Conservation (phyloP, 192 early-diverging fungal species). For the Coemansia sp. region DNA sequence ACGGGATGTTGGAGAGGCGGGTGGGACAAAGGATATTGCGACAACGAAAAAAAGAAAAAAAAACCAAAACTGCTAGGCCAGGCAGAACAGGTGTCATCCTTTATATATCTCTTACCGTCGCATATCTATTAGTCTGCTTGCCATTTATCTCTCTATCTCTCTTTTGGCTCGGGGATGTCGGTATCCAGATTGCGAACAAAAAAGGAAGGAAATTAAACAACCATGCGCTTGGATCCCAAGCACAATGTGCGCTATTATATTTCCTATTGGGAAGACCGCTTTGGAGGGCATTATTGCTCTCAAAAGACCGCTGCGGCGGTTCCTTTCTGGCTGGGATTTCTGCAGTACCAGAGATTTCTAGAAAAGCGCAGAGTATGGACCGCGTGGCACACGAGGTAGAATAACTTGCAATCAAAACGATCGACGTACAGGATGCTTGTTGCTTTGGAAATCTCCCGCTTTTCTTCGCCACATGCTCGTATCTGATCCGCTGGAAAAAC, state of each 20-base stretch:
- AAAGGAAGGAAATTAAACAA: constrained; percentile 35
- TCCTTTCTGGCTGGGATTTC: not conserved
- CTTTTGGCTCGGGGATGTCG: not conserved
- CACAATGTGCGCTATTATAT: constrained; percentile 4
- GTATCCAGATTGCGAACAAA: not conserved
- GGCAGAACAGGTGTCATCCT: not conserved
- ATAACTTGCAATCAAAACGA: not conserved
- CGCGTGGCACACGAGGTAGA: constrained; percentile 1
- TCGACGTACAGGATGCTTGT: too few relatives aligned
- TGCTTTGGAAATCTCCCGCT: too few relatives aligned
- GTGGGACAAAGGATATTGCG: too few relatives aligned
- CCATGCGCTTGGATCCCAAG: constrained; percentile 14
- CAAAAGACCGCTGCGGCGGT: not conserved
- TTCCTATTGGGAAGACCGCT: not conserved
- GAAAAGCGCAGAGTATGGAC: not conserved
- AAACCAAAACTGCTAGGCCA: too few relatives aligned
- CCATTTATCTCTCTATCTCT: constrained; percentile 16
- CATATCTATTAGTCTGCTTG: too few relatives aligned
- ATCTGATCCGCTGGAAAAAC: too few relatives aligned
- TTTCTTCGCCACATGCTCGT: too few relatives aligned
- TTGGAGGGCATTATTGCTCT: not conserved
- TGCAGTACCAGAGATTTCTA: not conserved
- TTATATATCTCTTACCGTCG: not conserved
- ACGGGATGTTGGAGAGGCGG: too few relatives aligned
- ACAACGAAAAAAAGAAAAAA: too few relatives aligned